Conservation (phyloP, 2,329 filamentous ascomycete genomes). For the Neonectria magnoliae region DNA sequence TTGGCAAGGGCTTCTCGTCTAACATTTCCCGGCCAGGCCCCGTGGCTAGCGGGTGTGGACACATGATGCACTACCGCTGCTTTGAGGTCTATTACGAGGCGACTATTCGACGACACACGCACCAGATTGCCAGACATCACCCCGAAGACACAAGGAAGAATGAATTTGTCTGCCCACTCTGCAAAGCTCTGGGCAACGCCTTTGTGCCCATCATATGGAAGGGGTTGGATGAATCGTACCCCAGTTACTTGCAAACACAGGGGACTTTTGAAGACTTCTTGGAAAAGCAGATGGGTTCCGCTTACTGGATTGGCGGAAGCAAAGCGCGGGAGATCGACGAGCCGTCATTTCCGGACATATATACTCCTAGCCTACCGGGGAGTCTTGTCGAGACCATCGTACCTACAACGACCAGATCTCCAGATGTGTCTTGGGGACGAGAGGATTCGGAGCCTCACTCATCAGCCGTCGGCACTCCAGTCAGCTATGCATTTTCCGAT, state of each 20-base stretch:
- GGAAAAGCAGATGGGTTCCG: conserved; percentile 62
- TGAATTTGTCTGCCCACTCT: conserved; percentile 96
- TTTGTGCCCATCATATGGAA: conserved; percentile 98
- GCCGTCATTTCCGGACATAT: conserved; percentile 43
- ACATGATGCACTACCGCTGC: conserved; percentile 98
- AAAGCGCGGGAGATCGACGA: conserved; percentile 50
- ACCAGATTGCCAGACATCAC: conserved; percentile 94
- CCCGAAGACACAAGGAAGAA: conserved; percentile 82
- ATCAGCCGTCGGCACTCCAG: conserved; percentile 50
- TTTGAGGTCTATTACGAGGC: conserved; percentile 93
- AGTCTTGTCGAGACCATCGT: conserved; percentile 51
- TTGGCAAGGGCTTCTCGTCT: conserved; percentile 89
- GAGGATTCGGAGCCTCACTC: conserved; percentile 49
- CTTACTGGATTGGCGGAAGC: conserved; percentile 54
- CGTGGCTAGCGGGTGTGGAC: conserved; percentile 90
- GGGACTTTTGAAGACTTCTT: conserved; percentile 76
- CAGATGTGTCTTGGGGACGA: conserved; percentile 54
- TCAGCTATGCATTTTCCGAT: conserved; percentile 55
- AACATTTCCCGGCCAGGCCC: conserved; percentile 75
- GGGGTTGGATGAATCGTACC: conserved; percentile 84
- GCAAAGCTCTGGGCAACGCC: conserved; percentile 94
- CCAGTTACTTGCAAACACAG: conserved; percentile 72
- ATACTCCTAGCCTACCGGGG: conserved; percentile 51
- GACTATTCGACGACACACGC: conserved; percentile 82
- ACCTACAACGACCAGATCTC: conserved; percentile 49